Base-by-base conservation (phyloP, 1,139 yeast genomes). In the Tardiomyces depauwii region DNA sequence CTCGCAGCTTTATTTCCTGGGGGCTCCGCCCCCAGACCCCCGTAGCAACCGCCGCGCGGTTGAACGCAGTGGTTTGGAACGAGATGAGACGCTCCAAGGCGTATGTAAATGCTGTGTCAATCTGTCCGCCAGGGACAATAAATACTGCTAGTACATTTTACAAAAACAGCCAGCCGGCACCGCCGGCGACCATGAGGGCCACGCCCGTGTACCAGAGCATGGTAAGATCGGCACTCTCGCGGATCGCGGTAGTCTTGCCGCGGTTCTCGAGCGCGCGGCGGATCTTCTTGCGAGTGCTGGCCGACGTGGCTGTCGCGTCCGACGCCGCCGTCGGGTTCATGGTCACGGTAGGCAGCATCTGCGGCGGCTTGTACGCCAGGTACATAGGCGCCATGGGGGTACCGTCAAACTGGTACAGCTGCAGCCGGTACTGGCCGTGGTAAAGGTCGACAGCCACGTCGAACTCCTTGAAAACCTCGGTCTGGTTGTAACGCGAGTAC, bases 341-440 rank as follows among this genome's bases (percentile, higher is more conserved):
- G 1, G 96, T 89, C 47, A 66, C 67, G 1, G 98, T 91, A 19
- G 98, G 98, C 53, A 91, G 76, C 98, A 91, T 91, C 76, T 83
- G 73, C 18, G 98, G 95, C 9, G 98, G 98, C 59, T 76, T 77
- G 70, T 89, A 91, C 2, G 93, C 95, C 65, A 91, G 74, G 64
- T 86, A 91, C 57, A 91, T 67, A 0, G 98, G 97, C 55, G 87
- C 93, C 73, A 84, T 68, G 47, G 78, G 78, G 18, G 85, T 66
- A 18, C 97, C 97, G 63, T 88, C 95, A 56, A 77, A 82, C 67
- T 82, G 80, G 66, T 74, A 83, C 51, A 91, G 71, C 52, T 82
- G 82, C 49, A 91, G 73, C 52, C 78, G 76, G 66, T 80, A 80
- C 59, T 85, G 75, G 23, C 97, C 98, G 58, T 85, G 84, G 68